Base-by-base conservation (phyloP, 371 early-diverging fungal species). In the Rhizomucor pusillus region DNA sequence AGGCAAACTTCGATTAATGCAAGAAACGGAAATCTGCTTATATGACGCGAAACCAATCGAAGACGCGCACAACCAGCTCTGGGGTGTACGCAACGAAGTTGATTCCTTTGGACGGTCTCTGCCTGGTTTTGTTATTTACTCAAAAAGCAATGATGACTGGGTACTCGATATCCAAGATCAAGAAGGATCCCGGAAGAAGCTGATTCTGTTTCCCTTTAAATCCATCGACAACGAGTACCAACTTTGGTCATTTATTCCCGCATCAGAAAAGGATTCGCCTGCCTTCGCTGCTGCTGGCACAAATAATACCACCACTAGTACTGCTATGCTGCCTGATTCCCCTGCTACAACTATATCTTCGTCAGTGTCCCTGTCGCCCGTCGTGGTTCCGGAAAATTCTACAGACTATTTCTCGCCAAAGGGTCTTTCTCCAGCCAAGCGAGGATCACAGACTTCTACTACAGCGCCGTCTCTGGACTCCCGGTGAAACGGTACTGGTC, bases 21-120 rank as follows among this genome's bases (percentile, higher is more conserved):
- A 77, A 65, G 77, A 77, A 47, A 77, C 77, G 9, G 74, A 77
- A 40, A 71, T 77, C 13, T 77, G 77, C 46, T 52, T 77, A 18
- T 73, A 65, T 39, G 23, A 54, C 23, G 47, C 59, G 43, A 77
- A 73, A 47, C 61, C 66, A 9, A 37, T 59, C 16, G 72, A 63
- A 23, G 70, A 71, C 52, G 71, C 72, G 5, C 65, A 62, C 37
- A 71, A 67, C 43, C 77, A 77, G 55, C 55, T 69, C 29, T 77
- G 77, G 77, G 60, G 66, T 23, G 59, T 69, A 12, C 51, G 68
- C 22, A 53, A 67, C 35, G 62, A 63, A 52, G 16, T 48, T 13
- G 55, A 55, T 46, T 24, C 39, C 39, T 47, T 43, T 48, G 49
- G 62, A 43, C 19, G 62, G 52, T 25, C 25, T 6, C 55, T 47